Base-by-base conservation (phyloP, 1,284 basidiomycete species). In the Malassezia sp. region DNA sequence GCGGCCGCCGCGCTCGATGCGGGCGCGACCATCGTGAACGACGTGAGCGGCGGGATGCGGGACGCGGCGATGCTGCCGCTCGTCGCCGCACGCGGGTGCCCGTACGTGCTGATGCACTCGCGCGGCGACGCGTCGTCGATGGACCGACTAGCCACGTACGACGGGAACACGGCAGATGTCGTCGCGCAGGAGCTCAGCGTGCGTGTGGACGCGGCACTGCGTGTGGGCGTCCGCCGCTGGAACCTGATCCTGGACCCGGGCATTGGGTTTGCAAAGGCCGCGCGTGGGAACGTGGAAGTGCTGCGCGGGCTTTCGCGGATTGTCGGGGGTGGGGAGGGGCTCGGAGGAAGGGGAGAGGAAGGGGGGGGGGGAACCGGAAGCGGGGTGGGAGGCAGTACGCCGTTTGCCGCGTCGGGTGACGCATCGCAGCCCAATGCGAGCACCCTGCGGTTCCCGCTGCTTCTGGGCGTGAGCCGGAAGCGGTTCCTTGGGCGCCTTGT, bases 1-100 rank as follows among this genome's bases (percentile, higher is more conserved):
- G 89, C 90, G 0, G 72, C 76, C 42, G 79, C 78, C 0, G 84
- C 86, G 0, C 74, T 95, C 5, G 72, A 74, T 5, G 87, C 85
- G 0, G 91, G 93, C 0, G 90, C 86, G 9, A 85, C 83, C 61
- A 84, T 87, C 65, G 84, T 97, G 74, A 96, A 97, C 72, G 91
- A 97, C 61, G 87, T 97, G 0, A 79, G 84, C 52, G 83, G 82
- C 1, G 85, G 88, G 52, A 75, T 77, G 10, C 54, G 58, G 5
- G 52, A 63, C 60, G 4, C 57, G 3, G 71, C 72, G 39, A 88
- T 95, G 82, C 78, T 84, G 18, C 57, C 71, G 4, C 71, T 82
- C 15, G 28, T 52, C 15, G 42, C 48, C 5, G 73, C 77, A 26
- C 73, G 79, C 6, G 72, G 71, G n/a, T 73, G 73, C 2, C 78